Base-by-base conservation (phyloP, 2,329 filamentous ascomycete genomes). In the Ascochyta lentis region DNA sequence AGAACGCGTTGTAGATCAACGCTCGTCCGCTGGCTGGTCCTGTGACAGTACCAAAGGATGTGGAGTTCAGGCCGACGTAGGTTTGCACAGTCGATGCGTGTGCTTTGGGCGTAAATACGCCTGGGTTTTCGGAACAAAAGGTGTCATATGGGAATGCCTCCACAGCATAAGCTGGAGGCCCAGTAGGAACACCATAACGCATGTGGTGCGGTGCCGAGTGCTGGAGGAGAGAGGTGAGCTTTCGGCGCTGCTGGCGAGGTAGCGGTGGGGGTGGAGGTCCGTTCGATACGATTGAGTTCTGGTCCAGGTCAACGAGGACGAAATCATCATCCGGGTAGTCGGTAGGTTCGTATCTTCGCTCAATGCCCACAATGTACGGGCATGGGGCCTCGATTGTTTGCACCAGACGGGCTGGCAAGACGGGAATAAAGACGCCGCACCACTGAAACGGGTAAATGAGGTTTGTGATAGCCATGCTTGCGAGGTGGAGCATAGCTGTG, bases 361-460 rank as follows among this genome's bases (percentile, higher is more conserved):
- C 95, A 54, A 99, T 91, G 44, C 95, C 95, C 39, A 98, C 92
- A 63, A 99, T 96, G 69, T 98, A 99, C 0, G 95, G 95, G 67
- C 95, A 98, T 3, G 94, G 94, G 1, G 94, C 94, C 67, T 98
- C 95, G 16, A 99, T 83, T 3, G 92, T 94, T 49, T 95, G 93
- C 9, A 99, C 83, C 22, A 99, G 81, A 33, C 94, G 87, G 8
- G 92, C 91, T 6, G 94, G 94, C 8, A 99, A 83, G 31, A 98
- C 84, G 2, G 94, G 94, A 61, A 98, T 97, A 72, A 96, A 92
- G 44, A 98, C 92, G 66, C 93, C 96, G 3, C 91, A 86, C 94
- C 95, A 98, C 61, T 92, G 90, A 48, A 98, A 80, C 7, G 93
- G 94, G 73, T 96, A 99, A 19, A 99, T 79, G 34, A 98, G 80